phyloP scores from a whole-genome alignment of 768 basidiomycete species.

The Rhizopogon roseolus region DNA sequence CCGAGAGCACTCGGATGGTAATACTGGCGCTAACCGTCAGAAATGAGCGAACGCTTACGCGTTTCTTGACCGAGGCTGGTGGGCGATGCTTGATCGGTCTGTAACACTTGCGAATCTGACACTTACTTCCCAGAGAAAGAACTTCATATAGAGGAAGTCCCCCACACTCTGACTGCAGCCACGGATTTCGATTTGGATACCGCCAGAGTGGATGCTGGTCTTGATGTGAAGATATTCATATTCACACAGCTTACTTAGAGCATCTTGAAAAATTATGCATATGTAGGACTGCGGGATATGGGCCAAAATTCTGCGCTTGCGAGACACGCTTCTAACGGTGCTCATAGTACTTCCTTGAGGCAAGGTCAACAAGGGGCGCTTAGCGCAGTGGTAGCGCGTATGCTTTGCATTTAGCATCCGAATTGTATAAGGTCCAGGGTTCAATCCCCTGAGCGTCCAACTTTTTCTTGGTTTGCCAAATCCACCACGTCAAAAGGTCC shows the following conservation, averaged over 20 bases:
- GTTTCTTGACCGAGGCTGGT: slow-evolving; percentile 38
- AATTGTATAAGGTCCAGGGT: slow-evolving; percentile 39
- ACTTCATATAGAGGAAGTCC: slow-evolving; percentile 25
- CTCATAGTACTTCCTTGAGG: too few species aligned
- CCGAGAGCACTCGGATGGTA: slow-evolving; percentile 11
- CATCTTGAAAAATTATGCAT: too few species aligned
- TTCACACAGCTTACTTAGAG: slow-evolving; percentile 19
- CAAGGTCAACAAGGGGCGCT: slow-evolving; percentile 2
- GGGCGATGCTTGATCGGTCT: slow-evolving; percentile 1
- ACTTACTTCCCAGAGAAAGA: slow-evolving; percentile 10
- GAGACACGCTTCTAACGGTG: too few species aligned
- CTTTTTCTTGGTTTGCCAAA: slow-evolving; percentile 8
- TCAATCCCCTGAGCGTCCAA: slow-evolving; percentile 39
- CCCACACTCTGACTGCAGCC: slow-evolving; percentile 4
- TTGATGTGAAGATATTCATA: slow-evolving; percentile 42
- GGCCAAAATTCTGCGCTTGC: too few species aligned
- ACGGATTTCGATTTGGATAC: slow-evolving; percentile 18
- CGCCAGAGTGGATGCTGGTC: slow-evolving; percentile 25
- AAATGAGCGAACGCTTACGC: slow-evolving; percentile 46
- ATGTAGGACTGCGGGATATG: too few species aligned
- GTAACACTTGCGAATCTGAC: not conserved
- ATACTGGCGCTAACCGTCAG: slow-evolving; percentile 44
- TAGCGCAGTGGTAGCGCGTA: slow-evolving; percentile 27
- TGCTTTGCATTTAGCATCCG: slow-evolving; percentile 18
- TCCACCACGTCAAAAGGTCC: too few species aligned